Percentiles rank a stretch among this genome's conserved stretches.
These are phyloP conservation scores for Monilinia aucupariae DNA, from an alignment of 2,329 filamentous ascomycete genomes.

Conservation along the genomic window DNA sequence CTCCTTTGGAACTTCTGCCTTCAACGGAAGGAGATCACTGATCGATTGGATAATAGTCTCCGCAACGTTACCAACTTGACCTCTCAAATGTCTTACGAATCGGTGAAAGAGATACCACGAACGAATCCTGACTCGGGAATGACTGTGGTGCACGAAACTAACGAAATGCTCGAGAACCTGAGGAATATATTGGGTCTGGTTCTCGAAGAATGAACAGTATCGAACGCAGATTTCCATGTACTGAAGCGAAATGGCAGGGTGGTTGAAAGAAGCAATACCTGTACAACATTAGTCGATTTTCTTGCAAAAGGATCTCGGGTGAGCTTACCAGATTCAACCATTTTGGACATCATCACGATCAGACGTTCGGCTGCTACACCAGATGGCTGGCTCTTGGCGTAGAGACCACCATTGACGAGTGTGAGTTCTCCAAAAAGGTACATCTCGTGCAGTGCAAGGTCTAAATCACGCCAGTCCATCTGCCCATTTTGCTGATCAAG, in stretches of 20 bases:
- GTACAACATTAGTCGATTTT: slow-evolving; percentile 28
- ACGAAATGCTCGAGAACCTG: slow-evolving; percentile 89
- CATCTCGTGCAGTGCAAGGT: slow-evolving; percentile 92
- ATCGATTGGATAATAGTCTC: slow-evolving; percentile 89
- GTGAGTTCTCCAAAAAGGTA: slow-evolving; percentile 91
- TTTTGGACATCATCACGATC: slow-evolving; percentile 87
- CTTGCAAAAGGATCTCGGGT: slow-evolving; percentile 6
- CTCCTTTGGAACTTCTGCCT: slow-evolving; percentile 77
- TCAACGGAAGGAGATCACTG: slow-evolving; percentile 80
- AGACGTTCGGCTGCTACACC: slow-evolving; percentile 74
- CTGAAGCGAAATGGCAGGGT: slow-evolving; percentile 87
- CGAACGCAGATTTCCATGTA: slow-evolving; percentile 99
- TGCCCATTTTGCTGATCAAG: slow-evolving; percentile 66
- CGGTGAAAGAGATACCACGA: slow-evolving; percentile 98
- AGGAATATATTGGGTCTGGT: slow-evolving; percentile 73
- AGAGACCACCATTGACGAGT: slow-evolving; percentile 81
- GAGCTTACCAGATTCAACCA: slow-evolving; percentile 80
- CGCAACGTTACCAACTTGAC: slow-evolving; percentile 80
- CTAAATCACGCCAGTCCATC: slow-evolving; percentile 91
- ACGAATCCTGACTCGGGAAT: slow-evolving; percentile 79
- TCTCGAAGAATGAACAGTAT: slow-evolving; percentile 89
- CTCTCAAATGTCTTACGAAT: slow-evolving; percentile 80
- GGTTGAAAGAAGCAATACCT: slow-evolving; percentile 80
- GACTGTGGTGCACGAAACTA: slow-evolving; percentile 78
- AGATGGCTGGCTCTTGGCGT: slow-evolving; percentile 76